Evolutionary conservation across 2,329 filamentous ascomycete genomes (phyloP).

Genomic region (Aspergillus sojae): DNA sequence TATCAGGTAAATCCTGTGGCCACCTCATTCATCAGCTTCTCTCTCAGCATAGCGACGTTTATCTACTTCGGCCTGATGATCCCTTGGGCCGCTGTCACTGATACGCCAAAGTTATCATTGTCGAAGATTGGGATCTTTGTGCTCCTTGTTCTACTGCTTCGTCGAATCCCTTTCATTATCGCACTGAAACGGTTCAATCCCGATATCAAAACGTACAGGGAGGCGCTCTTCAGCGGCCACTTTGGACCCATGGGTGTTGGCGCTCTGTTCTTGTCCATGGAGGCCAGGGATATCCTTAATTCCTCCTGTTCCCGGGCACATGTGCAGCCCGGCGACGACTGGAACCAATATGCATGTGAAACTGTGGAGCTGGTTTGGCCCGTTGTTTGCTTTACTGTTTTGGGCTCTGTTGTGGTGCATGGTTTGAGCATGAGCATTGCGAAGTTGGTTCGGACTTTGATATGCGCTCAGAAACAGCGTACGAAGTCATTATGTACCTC

Average conservation of each 20-base stretch:
- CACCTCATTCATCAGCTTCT: not conserved
- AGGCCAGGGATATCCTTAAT: not conserved
- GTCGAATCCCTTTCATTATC: not conserved
- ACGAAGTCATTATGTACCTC: not conserved
- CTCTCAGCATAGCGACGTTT: not conserved
- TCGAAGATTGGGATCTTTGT: not conserved
- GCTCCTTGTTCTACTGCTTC: not conserved
- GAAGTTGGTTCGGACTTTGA: not conserved
- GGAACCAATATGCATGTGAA: not conserved
- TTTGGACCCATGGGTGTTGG: constrained; percentile 2
- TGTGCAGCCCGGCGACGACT: no score
- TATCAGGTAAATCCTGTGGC: constrained; percentile 2
- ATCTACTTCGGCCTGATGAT: constrained; percentile 3
- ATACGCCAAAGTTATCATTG: not conserved
- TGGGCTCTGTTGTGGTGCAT: constrained; percentile 3
- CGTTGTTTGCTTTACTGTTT: not conserved
- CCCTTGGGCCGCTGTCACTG: not conserved
- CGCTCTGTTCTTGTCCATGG: not conserved
- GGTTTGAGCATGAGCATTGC: not conserved
- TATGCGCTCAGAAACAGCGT: not conserved
- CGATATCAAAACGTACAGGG: not conserved
- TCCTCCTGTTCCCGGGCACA: not conserved
- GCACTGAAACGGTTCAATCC: not conserved
- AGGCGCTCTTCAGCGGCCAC: constrained; percentile 2
- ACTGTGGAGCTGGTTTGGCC: constrained; percentile 1